Evolutionary conservation across 2,329 filamentous ascomycete species (phyloP), one percentile per base, ranked within the genome.

Genomic region (Aspergillus caelatus): DNA sequence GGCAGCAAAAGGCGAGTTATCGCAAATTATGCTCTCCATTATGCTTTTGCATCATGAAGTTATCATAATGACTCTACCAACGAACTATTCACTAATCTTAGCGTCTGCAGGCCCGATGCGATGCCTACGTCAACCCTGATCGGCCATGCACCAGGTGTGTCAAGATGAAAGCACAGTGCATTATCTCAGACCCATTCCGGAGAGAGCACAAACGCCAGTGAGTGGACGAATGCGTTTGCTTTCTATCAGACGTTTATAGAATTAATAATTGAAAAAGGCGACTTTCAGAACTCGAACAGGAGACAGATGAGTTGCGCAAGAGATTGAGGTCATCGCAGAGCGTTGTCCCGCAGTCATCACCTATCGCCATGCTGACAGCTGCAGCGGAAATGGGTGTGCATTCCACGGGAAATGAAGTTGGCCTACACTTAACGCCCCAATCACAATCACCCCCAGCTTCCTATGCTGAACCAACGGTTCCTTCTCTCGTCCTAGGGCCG

Each of bases 151-250:
- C 74, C 36, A 72, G 79, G 59, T 81, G 79, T 62, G 70, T 68
- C 26, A 80, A 76, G 62, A 72, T 79, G 62, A 71, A 74, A 45
- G 66, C 72, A 11, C 57, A 68, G 23, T 81, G 79, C 61, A 69
- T 77, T 32, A 73, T 81, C n/a, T 80, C 78, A 1, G 78, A 79
- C 28, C 76, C 75, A 5, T 81, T 81, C 70, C 79, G 75, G 50
- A 69, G 79, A 58, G 78, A 81, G 61, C 76, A 80, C 61, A 81
- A 81, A 63, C 76, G 79, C 55, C 74, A 76, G 75, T 78, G 68
- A 28, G 75, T 66, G 12, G 9, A 21, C n/a, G n/a, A 2, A 2
- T 10, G 12, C 2, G 1, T 30, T 26, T 10, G 6, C 36, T 19
- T 12, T 2, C 3, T 11, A 5, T 2, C 26, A 7, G 7, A 4